These are phyloP conservation scores for Myxozyma kluyveri DNA, from an alignment of 805 yeast genomes.

Conservation along the genomic window DNA sequence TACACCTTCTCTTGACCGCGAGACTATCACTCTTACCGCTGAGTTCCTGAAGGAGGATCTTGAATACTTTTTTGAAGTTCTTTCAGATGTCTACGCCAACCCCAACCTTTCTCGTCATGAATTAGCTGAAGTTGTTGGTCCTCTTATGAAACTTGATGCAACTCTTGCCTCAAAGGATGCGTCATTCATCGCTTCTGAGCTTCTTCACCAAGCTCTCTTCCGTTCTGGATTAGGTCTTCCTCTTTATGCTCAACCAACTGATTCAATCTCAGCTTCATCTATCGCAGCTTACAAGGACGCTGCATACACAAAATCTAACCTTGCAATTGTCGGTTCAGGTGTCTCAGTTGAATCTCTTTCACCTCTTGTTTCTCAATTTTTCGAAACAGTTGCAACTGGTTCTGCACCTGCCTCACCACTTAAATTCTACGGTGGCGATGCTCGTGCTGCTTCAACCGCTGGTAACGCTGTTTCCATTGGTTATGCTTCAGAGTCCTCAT, in stretches of 20 bases:
- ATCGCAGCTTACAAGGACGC: slow-evolving; percentile 63
- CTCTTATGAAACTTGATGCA: slow-evolving; percentile 67
- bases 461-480: slow-evolving; percentile 75
- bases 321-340: slow-evolving; percentile 70
- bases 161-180: slow-evolving; percentile 52
- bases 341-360: slow-evolving; percentile 68
- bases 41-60: slow-evolving; percentile 81
- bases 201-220: slow-evolving; percentile 76
- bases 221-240: slow-evolving; percentile 87
- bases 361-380: slow-evolving; percentile 62
- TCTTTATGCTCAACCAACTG: slow-evolving; percentile 65
- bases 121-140: slow-evolving; percentile 74
- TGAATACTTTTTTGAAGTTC: slow-evolving; percentile 85
- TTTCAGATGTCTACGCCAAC: slow-evolving; percentile 58
- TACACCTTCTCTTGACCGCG: slow-evolving; percentile 72
- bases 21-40: slow-evolving; percentile 74
- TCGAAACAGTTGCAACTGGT: slow-evolving; percentile 55
- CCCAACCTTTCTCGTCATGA: slow-evolving; percentile 52
- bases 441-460: slow-evolving; percentile 58
- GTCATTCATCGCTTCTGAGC: slow-evolving; percentile 64
- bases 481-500: slow-evolving; percentile 63
- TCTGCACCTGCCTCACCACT: slow-evolving; percentile 45
- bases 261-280: slow-evolving; percentile 58
- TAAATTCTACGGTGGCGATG: slow-evolving; percentile 59
- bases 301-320: slow-evolving; percentile 67